Evolutionary conservation across 2,329 filamentous ascomycete genomes (phyloP).

Genomic region (Ceratocystis diversiconidia): DNA sequence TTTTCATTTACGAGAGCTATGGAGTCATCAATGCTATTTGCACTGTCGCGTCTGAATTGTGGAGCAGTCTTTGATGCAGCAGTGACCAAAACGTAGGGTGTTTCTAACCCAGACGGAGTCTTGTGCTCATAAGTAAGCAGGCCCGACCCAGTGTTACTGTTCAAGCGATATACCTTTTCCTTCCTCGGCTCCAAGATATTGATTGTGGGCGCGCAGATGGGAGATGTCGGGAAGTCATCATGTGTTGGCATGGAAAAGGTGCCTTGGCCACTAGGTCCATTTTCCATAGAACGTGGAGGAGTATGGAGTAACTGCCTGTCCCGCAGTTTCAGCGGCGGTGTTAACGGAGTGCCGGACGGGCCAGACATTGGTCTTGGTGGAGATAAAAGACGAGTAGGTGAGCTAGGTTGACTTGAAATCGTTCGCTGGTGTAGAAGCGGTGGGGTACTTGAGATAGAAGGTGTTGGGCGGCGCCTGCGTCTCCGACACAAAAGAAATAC

Average conservation of each 20-base stretch:
- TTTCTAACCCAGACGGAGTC: not conserved
- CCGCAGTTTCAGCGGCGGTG: slow-evolving; percentile 9
- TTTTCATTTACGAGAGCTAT: not conserved
- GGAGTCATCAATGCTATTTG: slow-evolving; percentile 2
- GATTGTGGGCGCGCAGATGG: slow-evolving; percentile 14
- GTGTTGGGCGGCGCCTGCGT: not conserved
- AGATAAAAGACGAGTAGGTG: not conserved
- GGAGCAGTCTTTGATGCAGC: not conserved
- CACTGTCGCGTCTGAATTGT: not conserved
- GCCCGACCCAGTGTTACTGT: not conserved
- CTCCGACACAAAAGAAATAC: slow-evolving; percentile 11
- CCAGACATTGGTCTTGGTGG: slow-evolving; percentile 8
- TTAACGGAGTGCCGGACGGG: not conserved
- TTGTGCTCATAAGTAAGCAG: not conserved
- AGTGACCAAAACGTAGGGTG: not conserved
- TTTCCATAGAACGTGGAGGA: slow-evolving; percentile 16
- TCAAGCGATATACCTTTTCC: slow-evolving; percentile 8
- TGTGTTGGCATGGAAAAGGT: slow-evolving; percentile 3
- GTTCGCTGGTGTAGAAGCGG: slow-evolving; percentile 2
- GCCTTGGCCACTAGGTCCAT: slow-evolving; percentile 9
- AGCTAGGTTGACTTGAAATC: slow-evolving; percentile 5
- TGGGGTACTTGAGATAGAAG: slow-evolving; percentile 7
- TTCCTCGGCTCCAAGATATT: slow-evolving; percentile 10
- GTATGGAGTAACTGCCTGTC: slow-evolving; percentile 14
- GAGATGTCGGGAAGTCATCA: slow-evolving; percentile 10